These are phyloP conservation scores for Sedum album DNA, from an alignment of 164 flowering plant species.

Conservation along the genomic window DNA sequence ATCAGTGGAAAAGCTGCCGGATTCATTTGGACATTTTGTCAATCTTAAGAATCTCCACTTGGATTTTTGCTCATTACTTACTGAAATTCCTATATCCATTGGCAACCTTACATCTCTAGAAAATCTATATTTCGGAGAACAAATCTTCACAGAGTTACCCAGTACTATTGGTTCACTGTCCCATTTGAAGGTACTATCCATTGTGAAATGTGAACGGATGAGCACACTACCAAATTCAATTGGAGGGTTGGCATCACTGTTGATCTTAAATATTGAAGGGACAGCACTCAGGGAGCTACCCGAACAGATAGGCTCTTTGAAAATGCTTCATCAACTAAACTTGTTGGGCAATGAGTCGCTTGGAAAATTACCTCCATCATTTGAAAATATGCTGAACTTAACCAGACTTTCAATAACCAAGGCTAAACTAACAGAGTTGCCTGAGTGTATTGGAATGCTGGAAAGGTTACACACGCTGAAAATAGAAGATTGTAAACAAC, in stretches of 20 bases:
- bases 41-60: slow-evolving; percentile 32
- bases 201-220: slow-evolving; percentile 18
- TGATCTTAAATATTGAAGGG: slow-evolving; percentile 18
- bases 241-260: slow-evolving; percentile 24
- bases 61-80: slow-evolving; percentile 25
- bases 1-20: slow-evolving; percentile 25
- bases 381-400: slow-evolving; percentile 21
- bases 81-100: slow-evolving; percentile 28
- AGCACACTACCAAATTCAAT: slow-evolving; percentile 29
- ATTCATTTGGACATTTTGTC: slow-evolving; percentile 25
- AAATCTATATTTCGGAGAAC: slow-evolving; percentile 14
- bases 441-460: slow-evolving; percentile 36
- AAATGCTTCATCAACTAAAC: slow-evolving; percentile 22
- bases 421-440: slow-evolving; percentile 24
- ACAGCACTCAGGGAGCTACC: slow-evolving; percentile 26
- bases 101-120: slow-evolving; percentile 25
- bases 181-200: slow-evolving; percentile 23
- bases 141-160: slow-evolving; percentile 29
- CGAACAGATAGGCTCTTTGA: slow-evolving; percentile 27
- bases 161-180: slow-evolving; percentile 24
- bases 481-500: slow-evolving; percentile 23
- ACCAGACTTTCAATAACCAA: slow-evolving; percentile 13
- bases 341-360: slow-evolving; percentile 23
- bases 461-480: slow-evolving; percentile 21
- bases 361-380: slow-evolving; percentile 20